phyloP scores from a whole-genome alignment of 345 rosid genomes.

The Melaleuca alternifolia region DNA sequence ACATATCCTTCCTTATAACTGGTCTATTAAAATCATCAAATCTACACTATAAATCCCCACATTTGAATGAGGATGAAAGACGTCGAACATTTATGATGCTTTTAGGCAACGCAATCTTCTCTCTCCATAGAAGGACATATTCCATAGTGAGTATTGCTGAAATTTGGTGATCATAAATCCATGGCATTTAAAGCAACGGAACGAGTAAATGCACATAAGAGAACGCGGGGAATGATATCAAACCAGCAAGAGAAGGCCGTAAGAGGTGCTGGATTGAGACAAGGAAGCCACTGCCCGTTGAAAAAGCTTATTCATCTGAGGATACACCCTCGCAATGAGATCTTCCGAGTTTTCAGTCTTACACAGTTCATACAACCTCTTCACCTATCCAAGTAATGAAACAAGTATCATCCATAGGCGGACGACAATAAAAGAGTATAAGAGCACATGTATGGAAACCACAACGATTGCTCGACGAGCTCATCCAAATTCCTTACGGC shows the following conservation, averaged over 20 bases:
- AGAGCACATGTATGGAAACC: background rate
- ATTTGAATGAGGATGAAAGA: background rate
- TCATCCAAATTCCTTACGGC: background rate
- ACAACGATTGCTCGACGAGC: background rate
- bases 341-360: slow-evolving; percentile 66
- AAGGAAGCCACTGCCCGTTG: slow-evolving; percentile 81
- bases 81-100: background rate
- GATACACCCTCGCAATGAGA: slow-evolving; percentile 78
- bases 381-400: slow-evolving; percentile 32
- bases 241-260: slow-evolving; percentile 82
- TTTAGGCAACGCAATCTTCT: background rate
- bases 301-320: slow-evolving; percentile 68
- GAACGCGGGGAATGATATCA: background rate
- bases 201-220: background rate
- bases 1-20: background rate
- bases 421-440: background rate
- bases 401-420: background rate
- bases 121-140: background rate
- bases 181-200: background rate
- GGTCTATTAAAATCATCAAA: background rate
- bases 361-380: slow-evolving; percentile 62
- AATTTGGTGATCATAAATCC: background rate
- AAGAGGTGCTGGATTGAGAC: slow-evolving; percentile 51
- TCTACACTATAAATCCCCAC: background rate
- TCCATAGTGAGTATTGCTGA: background rate